Evolutionary conservation across 1,284 basidiomycete genomes (phyloP).

Genomic region (Moesziomyces sp.): DNA sequence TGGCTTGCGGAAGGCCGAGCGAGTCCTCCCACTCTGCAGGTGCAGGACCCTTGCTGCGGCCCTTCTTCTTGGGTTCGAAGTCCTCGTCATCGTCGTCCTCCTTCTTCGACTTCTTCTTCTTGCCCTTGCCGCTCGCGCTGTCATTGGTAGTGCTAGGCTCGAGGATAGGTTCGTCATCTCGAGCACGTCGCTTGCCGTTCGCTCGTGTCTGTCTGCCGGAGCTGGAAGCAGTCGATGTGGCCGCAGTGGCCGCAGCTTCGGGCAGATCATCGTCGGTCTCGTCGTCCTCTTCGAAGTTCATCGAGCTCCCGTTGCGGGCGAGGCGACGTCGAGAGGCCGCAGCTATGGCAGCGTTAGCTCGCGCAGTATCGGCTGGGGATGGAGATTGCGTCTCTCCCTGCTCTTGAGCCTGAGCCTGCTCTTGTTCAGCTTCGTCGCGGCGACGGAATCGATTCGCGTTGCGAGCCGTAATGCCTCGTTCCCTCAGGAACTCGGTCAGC

Average conservation of each 20-base stretch:
- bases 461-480: slow-evolving; percentile 80
- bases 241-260: slow-evolving; percentile 63
- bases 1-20: slow-evolving; percentile 55
- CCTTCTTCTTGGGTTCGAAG: slow-evolving; percentile 70
- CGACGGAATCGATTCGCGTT: slow-evolving; percentile 72
- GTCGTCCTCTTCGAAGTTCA: slow-evolving; percentile 72
- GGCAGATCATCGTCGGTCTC: slow-evolving; percentile 75
- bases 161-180: slow-evolving; percentile 15
- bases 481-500: slow-evolving; percentile 87
- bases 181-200: slow-evolving; percentile 27
- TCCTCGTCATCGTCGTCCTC: slow-evolving; percentile 60
- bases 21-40: slow-evolving; percentile 71
- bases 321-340: slow-evolving; percentile 20
- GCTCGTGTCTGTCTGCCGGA: slow-evolving; percentile 68
- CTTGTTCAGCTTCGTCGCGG: slow-evolving; percentile 38
- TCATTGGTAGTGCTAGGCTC: slow-evolving; percentile 69
- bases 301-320: slow-evolving; percentile 38
- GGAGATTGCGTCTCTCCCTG: slow-evolving; percentile 19
- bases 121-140: slow-evolving; percentile 71
- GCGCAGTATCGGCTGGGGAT: slow-evolving; percentile 37
- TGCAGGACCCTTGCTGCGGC: slow-evolving; percentile 70
- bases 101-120: slow-evolving; percentile 35
- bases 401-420: slow-evolving; percentile 70
- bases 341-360: slow-evolving; percentile 9
- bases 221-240: slow-evolving; percentile 46